Evolutionary conservation across 352 stramenopile genomes (phyloP).

Genomic region (Phytophthora tubulina): DNA sequence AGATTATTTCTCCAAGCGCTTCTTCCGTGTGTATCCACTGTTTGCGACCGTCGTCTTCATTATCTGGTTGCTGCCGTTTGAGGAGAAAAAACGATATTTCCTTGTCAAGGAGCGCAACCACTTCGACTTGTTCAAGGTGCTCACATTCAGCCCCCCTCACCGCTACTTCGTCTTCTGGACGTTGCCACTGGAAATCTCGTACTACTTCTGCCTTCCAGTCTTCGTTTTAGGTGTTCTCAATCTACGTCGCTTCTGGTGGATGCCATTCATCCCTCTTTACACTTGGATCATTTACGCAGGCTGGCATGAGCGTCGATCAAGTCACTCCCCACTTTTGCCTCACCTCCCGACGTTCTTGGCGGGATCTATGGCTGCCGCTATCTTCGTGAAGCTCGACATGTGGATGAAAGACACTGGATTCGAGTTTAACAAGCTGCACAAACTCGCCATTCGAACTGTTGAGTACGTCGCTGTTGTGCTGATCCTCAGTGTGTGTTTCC

Average conservation of each 20-base stretch:
- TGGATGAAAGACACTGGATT: slow-evolving; percentile 35
- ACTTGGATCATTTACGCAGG: slow-evolving; percentile 42
- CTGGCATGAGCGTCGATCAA: slow-evolving; percentile 31
- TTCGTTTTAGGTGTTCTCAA: slow-evolving; percentile 41
- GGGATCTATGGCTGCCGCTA: slow-evolving; percentile 50
- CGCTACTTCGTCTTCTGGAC: slow-evolving; percentile 69
- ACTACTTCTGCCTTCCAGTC: slow-evolving; percentile 57
- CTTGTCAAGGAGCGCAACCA: slow-evolving; percentile 39
- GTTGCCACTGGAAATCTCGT: slow-evolving; percentile 59
- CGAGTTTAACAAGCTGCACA: slow-evolving; percentile 33
- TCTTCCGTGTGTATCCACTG: slow-evolving; percentile 49
- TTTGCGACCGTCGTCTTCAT: slow-evolving; percentile 37
- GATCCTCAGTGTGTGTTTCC: slow-evolving; percentile 47
- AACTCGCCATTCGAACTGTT: slow-evolving; percentile 26
- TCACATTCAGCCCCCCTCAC: slow-evolving; percentile 46
- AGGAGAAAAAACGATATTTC: slow-evolving; percentile 44
- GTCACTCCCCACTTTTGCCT: slow-evolving; percentile 39
- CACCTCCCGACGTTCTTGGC: slow-evolving; percentile 54
- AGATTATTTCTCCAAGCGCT: slow-evolving; percentile 53
- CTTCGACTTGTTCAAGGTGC: slow-evolving; percentile 56
- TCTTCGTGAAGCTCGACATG: slow-evolving; percentile 43
- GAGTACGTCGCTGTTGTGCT: slow-evolving; percentile 35
- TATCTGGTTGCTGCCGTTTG: slow-evolving; percentile 45
- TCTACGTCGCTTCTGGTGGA: slow-evolving; percentile 47
- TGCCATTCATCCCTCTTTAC: slow-evolving; percentile 41